Evolutionary conservation across 805 yeast species (phyloP), one percentile per base, ranked within the genome.

Genomic region (Naumovozyma castellii): DNA sequence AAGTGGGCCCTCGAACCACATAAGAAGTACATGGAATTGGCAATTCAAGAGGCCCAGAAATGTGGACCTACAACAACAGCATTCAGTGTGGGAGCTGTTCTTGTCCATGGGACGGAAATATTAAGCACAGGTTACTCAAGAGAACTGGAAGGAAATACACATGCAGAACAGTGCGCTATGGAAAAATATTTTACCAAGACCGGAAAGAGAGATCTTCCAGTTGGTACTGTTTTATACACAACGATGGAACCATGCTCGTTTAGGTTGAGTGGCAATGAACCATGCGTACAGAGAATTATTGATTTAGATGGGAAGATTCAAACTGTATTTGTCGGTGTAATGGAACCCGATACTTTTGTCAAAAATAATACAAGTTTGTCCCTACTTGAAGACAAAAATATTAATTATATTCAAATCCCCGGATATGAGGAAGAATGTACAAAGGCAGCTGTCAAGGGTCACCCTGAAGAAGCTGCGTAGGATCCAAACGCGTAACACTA

Each of bases 211-310:
- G 64, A 62, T 2, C 67, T 86, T 2, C 96, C 96, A 1, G 55
- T 51, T 6, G 95, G 95, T 0, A 76, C 92, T 0, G 84, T 83
- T 30, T 60, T 92, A 10, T 92, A 84, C 59, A 90, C 97, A 0
- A 86, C 97, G 0, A 92, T 92, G 97, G 98, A 92, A 56, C 98
- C 98, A 1, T 92, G 98, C 57, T 79, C 94, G 4, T 73, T 75
- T 41, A 69, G 98, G 39, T 65, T 90, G 27, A 86, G 96, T 55
- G 97, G 97, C 0, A 88, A 90, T 49, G 52, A 69, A 38, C 95
- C 98, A 0, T 92, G 98, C 61, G 78, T 77, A 2, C 87, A 87
- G 44, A 70, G 97, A 20, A 77, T 92, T 5, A 53, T 88, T 37
- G 69, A 64, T 3, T 59, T 76, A 0, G 46, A 52, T 1, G 67